Conservation (phyloP, 345 rosid species). For the Crucihimalaya himalaica region DNA sequence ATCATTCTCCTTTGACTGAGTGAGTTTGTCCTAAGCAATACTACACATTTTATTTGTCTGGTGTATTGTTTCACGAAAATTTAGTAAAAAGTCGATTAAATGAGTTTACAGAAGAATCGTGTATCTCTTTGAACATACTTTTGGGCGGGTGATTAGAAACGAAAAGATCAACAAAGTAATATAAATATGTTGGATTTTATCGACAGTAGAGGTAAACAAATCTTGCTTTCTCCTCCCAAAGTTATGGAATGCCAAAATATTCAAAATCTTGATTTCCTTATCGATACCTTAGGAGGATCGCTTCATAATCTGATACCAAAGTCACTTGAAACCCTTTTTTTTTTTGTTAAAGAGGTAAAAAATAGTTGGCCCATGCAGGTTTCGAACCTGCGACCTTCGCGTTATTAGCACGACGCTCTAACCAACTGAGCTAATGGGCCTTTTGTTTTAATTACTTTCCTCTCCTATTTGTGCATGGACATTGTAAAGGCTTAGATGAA, state of each 20-base stretch:
- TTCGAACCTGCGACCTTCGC: constrained; percentile 79
- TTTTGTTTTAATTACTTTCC: neutral
- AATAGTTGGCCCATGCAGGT: neutral
- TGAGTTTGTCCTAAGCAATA: neutral
- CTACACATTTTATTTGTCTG: neutral
- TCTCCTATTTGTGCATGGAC: neutral
- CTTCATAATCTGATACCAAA: no score
- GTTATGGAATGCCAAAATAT: no score
- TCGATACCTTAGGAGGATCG: no score
- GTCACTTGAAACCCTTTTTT: no score
- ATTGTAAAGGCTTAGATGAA: neutral
- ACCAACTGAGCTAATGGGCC: constrained; percentile 18
- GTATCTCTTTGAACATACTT: no score
- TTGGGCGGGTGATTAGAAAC: neutral
- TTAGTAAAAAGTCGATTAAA: neutral
- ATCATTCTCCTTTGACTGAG: neutral
- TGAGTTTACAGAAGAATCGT: neutral
- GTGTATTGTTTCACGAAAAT: neutral
- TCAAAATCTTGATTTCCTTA: no score
- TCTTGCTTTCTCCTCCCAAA: no score
- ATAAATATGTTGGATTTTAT: no score
- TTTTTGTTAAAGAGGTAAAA: neutral
- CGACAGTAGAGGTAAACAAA: no score
- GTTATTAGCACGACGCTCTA: constrained; percentile 86
- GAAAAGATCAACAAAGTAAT: no score